Evolutionary conservation across 2,329 filamentous ascomycete species (phyloP).

Genomic region (Xylariaceae sp.): DNA sequence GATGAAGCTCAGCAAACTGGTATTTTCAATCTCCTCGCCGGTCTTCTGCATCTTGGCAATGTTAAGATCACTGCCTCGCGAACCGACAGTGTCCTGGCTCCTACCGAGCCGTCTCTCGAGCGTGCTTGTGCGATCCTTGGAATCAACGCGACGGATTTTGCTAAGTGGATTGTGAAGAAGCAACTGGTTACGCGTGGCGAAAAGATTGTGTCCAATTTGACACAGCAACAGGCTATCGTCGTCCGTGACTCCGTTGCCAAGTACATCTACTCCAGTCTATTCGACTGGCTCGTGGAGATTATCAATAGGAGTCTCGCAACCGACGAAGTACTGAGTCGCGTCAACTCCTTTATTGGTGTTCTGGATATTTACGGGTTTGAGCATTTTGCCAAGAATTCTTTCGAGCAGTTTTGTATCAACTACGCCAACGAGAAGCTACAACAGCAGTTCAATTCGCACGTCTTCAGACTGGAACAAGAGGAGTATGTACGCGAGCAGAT

Average conservation of each 20-base stretch:
- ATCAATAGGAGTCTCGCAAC: slow-evolving; percentile 91
- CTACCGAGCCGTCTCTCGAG: slow-evolving; percentile 77
- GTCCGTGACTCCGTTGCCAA: slow-evolving; percentile 97
- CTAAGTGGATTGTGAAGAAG: slow-evolving; percentile 99
- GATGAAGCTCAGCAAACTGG: slow-evolving; percentile 68
- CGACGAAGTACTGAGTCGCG: slow-evolving; percentile 77
- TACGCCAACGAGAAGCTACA: slow-evolving; percentile 99
- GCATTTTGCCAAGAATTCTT: slow-evolving; percentile 99
- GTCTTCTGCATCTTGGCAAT: slow-evolving; percentile 90
- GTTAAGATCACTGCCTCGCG: slow-evolving; percentile 91
- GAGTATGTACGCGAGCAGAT: slow-evolving; percentile 96
- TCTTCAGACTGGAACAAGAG: slow-evolving; percentile 98
- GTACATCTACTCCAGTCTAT: slow-evolving; percentile 96
- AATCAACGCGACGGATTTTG: slow-evolving; percentile 81
- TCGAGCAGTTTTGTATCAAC: slow-evolving; percentile 99
- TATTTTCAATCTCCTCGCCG: slow-evolving; percentile 88
- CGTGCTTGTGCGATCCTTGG: slow-evolving; percentile 83
- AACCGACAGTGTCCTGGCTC: slow-evolving; percentile 78
- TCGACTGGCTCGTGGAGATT: slow-evolving; percentile 98
- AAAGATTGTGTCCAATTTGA: slow-evolving; percentile 95
- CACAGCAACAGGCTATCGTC: slow-evolving; percentile 87
- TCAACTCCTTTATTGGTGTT: slow-evolving; percentile 91
- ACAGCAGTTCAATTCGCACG: slow-evolving; percentile 98
- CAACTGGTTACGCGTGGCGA: slow-evolving; percentile 94
- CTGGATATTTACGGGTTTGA: slow-evolving; percentile 99